Conservation (phyloP, 768 basidiomycete genomes). For the Cytidiella melzeri region DNA sequence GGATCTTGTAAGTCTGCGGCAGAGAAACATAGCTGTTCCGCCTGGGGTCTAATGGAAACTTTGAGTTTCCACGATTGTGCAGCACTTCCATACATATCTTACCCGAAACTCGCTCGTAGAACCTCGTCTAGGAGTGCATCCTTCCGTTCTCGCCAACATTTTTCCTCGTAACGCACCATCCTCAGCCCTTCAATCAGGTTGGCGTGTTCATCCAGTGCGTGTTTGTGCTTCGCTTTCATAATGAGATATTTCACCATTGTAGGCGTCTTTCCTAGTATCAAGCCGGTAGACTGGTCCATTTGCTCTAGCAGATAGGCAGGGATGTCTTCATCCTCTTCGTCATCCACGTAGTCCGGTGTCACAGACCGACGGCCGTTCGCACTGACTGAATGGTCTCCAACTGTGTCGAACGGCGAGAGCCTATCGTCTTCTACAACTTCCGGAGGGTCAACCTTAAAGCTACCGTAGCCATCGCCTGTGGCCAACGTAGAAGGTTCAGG, state of each 20-base stretch:
- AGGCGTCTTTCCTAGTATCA: constrained; percentile 66
- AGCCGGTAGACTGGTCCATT: constrained; percentile 50
- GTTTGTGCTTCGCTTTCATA: constrained; percentile 74
- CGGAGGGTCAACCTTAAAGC: constrained; percentile 54
- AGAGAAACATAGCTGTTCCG: constrained; percentile 18
- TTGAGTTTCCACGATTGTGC: not conserved
- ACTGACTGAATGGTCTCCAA: constrained; percentile 12
- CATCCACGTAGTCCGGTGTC: constrained; percentile 21
- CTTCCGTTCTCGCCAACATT: constrained; percentile 50
- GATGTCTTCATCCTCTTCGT: constrained; percentile 39
- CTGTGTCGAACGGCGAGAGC: constrained; percentile 24
- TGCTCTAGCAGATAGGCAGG: constrained; percentile 48
- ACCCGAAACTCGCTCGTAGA: constrained; percentile 48
- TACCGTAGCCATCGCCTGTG: constrained; percentile 30
- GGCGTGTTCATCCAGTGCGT: constrained; percentile 63
- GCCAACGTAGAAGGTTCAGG: constrained; percentile 8
- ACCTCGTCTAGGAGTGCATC: constrained; percentile 54
- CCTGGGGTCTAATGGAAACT: constrained; percentile 11
- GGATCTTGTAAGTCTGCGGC: not conserved
- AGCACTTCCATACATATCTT: constrained; percentile 18
- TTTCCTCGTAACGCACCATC: constrained; percentile 43
- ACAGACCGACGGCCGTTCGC: constrained; percentile 14
- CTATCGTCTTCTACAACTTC: constrained; percentile 36
- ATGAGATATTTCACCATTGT: constrained; percentile 66
- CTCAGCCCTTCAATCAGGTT: constrained; percentile 61